Base-by-base conservation (phyloP, 345 rosid genomes). In the Syzygium aromaticum region DNA sequence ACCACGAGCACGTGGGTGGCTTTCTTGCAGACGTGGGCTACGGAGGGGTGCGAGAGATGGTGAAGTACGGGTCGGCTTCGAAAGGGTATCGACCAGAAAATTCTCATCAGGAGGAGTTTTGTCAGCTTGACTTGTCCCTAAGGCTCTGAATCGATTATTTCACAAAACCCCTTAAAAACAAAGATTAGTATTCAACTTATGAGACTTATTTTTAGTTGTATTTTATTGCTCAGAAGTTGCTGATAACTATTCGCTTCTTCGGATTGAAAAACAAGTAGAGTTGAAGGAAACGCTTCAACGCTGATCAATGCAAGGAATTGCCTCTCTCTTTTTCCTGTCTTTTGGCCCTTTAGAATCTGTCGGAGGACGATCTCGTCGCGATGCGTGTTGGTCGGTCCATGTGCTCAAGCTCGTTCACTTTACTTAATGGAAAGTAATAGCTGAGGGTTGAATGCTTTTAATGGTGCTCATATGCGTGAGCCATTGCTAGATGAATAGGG, bases 91-190 rank as follows among this genome's bases (percentile, higher is more conserved):
- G 87, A 38, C 63, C 93, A 52, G 96, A 94, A 67, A 90, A 83
- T 88, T 91, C 88, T 87, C 91, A 54, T 43, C 67, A 94, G 89
- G 95, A 93, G 23, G 98, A 96, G 90, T 86, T 92, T 63, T 90
- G 89, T 89, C 96, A 93, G 85, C 94, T 96, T 87, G 99, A 96
- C 92, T 91, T 96, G 86, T 96, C 99, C 57, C 91, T 96, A 63
- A 91, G 96, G 93, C 99, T 96, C 56, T 96, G 91, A 93, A 77
- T 73, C 25, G 25, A 84, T 84, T 84, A 33, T 33, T 73, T 73
- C 40, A 57, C 21, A 73, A 73, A 6, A 73, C 21, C 25, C 82
- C 38, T 9, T 38, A 11, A 11, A 73, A 21, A 23, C 14, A 38
- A 73, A 73, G 14, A 38, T 38, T 73, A 73, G 82, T 40, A 73